Conservation (phyloP, 352 stramenopile genomes). For the Aphanomyces astaci region DNA sequence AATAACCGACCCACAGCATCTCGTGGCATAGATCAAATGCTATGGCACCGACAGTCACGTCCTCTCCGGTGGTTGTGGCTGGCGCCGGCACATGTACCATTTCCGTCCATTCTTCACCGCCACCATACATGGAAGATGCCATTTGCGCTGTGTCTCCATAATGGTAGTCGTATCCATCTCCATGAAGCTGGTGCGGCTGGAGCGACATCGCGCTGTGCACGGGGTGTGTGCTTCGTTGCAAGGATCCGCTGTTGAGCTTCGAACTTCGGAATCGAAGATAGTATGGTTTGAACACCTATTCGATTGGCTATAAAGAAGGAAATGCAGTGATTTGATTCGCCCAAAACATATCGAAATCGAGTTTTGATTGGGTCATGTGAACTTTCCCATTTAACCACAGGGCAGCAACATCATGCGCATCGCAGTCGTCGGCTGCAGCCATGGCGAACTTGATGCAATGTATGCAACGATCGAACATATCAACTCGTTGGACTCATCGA, state of each 20-base stretch:
- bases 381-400: background rate
- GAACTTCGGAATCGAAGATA: background rate
- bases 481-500: conserved; percentile 70
- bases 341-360: too few relatives aligned
- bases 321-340: too few relatives aligned
- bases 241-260: too few relatives aligned
- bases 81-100: background rate
- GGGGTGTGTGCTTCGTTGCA: too few relatives aligned
- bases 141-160: background rate
- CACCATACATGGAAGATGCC: background rate
- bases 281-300: background rate
- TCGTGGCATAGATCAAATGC: conserved; percentile 24
- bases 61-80: background rate
- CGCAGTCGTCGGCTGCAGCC: conserved; percentile 96
- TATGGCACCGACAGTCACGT: background rate
- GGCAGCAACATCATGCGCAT: conserved; percentile 47
- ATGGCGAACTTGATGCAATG: conserved; percentile 97
- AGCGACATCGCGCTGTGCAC: too few relatives aligned
- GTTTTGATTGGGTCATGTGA: background rate
- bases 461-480: conserved; percentile 92
- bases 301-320: background rate
- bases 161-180: conserved; percentile 21
- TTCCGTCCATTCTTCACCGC: conserved; percentile 18
- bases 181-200: conserved; percentile 3
- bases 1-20: conserved; percentile 19